Evolutionary conservation across 2,329 filamentous ascomycete genomes (phyloP), one percentile per base, ranked within the genome.

Genomic region (Exserohilum rostratum): DNA sequence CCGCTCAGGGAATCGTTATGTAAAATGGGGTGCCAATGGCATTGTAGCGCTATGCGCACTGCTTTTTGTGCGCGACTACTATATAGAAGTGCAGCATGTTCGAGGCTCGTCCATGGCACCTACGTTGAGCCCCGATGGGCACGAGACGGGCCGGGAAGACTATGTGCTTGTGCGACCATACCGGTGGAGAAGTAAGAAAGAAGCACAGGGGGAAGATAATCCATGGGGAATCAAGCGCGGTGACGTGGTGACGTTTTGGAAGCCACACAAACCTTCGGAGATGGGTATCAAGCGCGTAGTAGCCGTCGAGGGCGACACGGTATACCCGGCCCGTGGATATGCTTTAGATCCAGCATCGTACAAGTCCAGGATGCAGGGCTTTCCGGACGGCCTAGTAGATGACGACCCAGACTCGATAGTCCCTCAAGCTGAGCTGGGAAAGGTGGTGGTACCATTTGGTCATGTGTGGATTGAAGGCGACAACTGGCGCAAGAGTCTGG

Each of bases 401-500:
- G 47, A 29, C 13, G 68, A 66, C 29, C 45, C 44, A 25, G 62
- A 62, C 39, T 54, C 57, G 18, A 51, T 65, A 13, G 57, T 31
- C 27, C 59, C 37, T n/a, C 42, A 47, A 7, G 56, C 13, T 3
- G 42, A 37, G 25, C 60, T 60, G 6, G 69, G 73, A 2, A 72
- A 62, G 53, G 72, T 90, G 40, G 82, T 83, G 58, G 85, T 99
- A 18, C 93, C 93, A 5, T 83, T 83, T 58, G 91, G 91, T 15
- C 93, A 98, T 78, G 83, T 98, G 25, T 99, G 95, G 95, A 86
- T 99, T 1, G 93, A 98, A 73, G 95, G 95, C 1, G 95, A 99
- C 71, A 91, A 89, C 66, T 84, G 85, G 65, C 82, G 84, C 46
- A 84, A 85, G 66, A 91, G 86, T 50, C 74, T 87, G 55, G 95